Percentiles rank a stretch among this genome's conserved stretches.
Evolutionary conservation across 2,329 filamentous ascomycete genomes (phyloP).

Genomic region (Calonectria naviculata): DNA sequence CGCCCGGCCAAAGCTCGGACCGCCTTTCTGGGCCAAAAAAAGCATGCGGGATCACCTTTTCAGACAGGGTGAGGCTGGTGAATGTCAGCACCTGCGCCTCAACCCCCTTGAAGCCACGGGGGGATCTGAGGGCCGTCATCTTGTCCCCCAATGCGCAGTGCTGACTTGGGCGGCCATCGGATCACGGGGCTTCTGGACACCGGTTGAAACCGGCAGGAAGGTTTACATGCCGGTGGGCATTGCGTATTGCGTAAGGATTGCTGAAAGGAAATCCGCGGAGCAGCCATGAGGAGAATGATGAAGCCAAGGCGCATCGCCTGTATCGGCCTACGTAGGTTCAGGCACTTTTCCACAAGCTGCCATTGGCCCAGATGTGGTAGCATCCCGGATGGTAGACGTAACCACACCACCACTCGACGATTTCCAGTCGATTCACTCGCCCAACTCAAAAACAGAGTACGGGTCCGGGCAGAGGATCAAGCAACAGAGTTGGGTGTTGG

Average conservation of each 20-base stretch:
- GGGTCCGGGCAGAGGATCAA: not conserved
- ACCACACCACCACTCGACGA: not conserved
- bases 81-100: slow-evolving; percentile 16
- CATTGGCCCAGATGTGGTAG: not conserved
- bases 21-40: not conserved
- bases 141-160: not conserved
- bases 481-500: not conserved
- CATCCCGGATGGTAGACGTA: not conserved
- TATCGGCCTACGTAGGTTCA: not conserved
- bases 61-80: slow-evolving; percentile 4
- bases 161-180: not conserved
- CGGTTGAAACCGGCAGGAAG: slow-evolving; percentile 5
- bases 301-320: not conserved
- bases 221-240: not conserved
- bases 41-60: slow-evolving; percentile 20
- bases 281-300: not conserved
- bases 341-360: not conserved
- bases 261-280: not conserved
- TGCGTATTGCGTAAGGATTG: not conserved
- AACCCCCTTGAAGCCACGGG: not conserved
- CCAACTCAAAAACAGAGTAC: slow-evolving; percentile 5
- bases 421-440: not conserved
- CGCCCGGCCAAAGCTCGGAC: slow-evolving; percentile 18
- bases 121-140: not conserved
- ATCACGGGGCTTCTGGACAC: not conserved